Base-by-base conservation (phyloP, 2,329 filamentous ascomycete species). In the Monosporascus sp. region DNA sequence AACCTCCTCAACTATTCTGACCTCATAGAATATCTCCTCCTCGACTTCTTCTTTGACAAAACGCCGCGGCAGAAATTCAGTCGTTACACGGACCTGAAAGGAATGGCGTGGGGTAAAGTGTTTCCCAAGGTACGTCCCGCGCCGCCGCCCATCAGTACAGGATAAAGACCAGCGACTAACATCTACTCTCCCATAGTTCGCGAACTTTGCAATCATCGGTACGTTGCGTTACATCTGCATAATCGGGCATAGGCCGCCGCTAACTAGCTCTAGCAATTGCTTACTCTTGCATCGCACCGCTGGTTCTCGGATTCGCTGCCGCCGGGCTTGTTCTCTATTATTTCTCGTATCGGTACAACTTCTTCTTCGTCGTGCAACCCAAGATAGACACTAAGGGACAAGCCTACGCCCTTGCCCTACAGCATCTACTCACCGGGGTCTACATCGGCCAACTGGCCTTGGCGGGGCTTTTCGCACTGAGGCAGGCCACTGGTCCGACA, bases 271-370 rank as follows among this genome's bases (percentile, higher is more conserved):
- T 42, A 66, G 66, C 66, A 46, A 84, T 90, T 57, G 83, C 82
- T n/a, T 91, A 91, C 67, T 83, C 86, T 3, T 84, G 83, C 59
- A 89, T 91, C 60, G 85, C 87, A 6, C 88, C 88, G 1, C 72
- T 91, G 5, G 83, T 91, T 36, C 74, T 90, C 50, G 83, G 82
- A 3, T 90, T 90, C 60, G 85, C 85, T 2, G 81, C 83, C 5
- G 75, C 86, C 49, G 87, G 86, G 15, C 74, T 91, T 25, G 79
- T 74, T 27, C 71, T 90, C 20, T 88, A 90, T 72, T 91, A 90
- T 69, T 75, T 87, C 57, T 86, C 86, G 47, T 90, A 88, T 71
- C 80, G 85, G 27, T 90, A 91, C 74, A 89, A 90, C 68, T 69
- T 91, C 51, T 74, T 91, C 24, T 91, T 85, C 66, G 87, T 89